phyloP scores from a whole-genome alignment of 192 early-diverging fungal genomes.

The Coemansia sp. region DNA sequence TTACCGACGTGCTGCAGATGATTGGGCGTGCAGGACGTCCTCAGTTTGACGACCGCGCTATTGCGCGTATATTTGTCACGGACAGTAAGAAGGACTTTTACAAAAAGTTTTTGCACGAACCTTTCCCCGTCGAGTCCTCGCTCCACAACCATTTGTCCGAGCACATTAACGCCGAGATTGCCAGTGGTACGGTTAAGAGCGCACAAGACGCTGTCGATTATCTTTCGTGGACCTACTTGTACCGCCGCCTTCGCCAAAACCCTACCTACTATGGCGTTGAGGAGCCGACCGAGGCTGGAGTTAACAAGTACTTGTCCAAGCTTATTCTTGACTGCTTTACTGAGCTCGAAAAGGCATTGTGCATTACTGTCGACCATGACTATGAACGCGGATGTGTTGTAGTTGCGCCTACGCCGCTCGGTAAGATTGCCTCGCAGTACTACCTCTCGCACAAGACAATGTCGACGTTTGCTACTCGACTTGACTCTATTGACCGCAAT shows the following conservation, averaged over 20 bases:
- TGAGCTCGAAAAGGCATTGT: slow-evolving; percentile 70
- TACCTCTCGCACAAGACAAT: slow-evolving; percentile 88
- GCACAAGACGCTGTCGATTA: slow-evolving; percentile 97
- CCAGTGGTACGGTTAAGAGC: slow-evolving; percentile 79
- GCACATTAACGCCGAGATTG: slow-evolving; percentile 95
- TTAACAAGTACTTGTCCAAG: slow-evolving; percentile 79
- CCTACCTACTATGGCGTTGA: slow-evolving; percentile 94
- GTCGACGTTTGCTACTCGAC: slow-evolving; percentile 62
- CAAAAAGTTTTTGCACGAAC: slow-evolving; percentile 96
- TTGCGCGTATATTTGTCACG: slow-evolving; percentile 92
- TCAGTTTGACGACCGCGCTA: slow-evolving; percentile 92
- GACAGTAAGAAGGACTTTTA: slow-evolving; percentile 99
- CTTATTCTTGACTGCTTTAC: slow-evolving; percentile 73
- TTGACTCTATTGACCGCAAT: slow-evolving; percentile 48
- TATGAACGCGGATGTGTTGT: slow-evolving; percentile 18
- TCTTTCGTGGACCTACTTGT: slow-evolving; percentile 96
- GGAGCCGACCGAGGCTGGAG: slow-evolving; percentile 66
- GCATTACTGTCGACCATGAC: slow-evolving; percentile 64
- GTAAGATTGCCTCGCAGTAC: slow-evolving; percentile 88
- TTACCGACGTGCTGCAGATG: slow-evolving; percentile 99
- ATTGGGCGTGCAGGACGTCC: slow-evolving; percentile 97
- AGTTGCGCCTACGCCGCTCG: slow-evolving; percentile 73
- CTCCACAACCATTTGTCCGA: slow-evolving; percentile 77
- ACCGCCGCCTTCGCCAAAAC: slow-evolving; percentile 88
- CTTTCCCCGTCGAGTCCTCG: slow-evolving; percentile 88